Evolutionary conservation across 306 rosid genomes (phyloP), one percentile per base, ranked within the genome.

Genomic region (Prosopis cineraria): DNA sequence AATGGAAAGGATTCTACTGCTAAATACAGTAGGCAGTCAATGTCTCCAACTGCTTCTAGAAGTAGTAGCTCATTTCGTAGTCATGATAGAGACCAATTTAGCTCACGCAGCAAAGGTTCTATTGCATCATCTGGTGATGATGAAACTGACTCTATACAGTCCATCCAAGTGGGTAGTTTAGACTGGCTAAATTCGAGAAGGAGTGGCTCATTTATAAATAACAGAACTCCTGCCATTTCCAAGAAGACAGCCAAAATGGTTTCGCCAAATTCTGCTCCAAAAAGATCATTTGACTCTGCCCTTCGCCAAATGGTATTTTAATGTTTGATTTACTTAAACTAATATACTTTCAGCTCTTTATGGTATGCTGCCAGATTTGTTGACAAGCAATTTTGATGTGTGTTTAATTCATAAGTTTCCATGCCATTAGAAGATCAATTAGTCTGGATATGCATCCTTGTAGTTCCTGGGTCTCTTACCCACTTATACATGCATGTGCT

Each of bases 11-110:
- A 87, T 44, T 65, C 89, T 82, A 70, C 90, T 62, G 58, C 87
- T 74, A 91, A 82, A 77, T 64, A 80, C 48, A 85, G 86, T 50
- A 78, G 97, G 84, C 92, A 88, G 60, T 89, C 92, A 20, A 90
- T 87, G 86, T 92, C 97, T 79, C 97, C 97, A 47, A 85, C 91
- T 70, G 83, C 93, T 70, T 79, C 96, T 45, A 88, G 97, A 84
- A 88, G 91, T 76, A 84, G 90, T 75, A 75, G 89, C 74, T 90
- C 93, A 73, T 80, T 87, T 69, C 87, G 78, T n/a, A 90, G 93
- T 87, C 93, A 90, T 78, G 97, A 90, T 73, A 81, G 90, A 75
- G 97, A 89, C 70, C 88, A 85, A 50, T 87, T 84, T 78, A 93
- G 96, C 81, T 87, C 92, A 74, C 87, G 79, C 82, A 87, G 93